These are phyloP conservation scores for Venturia asperata DNA, from an alignment of 2,329 filamentous ascomycete genomes.

Conservation along the genomic window DNA sequence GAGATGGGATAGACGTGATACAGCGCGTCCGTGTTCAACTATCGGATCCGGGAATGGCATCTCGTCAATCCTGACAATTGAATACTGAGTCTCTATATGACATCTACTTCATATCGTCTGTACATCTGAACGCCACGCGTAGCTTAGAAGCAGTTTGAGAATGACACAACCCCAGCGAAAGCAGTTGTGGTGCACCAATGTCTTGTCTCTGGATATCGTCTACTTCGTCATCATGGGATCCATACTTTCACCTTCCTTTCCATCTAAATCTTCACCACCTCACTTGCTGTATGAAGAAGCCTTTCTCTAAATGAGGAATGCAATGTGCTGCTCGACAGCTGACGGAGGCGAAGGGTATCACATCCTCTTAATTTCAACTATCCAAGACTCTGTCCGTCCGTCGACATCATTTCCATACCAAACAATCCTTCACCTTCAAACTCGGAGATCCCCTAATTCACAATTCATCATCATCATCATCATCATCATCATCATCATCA, in stretches of 20 bases:
- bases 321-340: no score
- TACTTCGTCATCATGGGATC: no score
- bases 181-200: no score
- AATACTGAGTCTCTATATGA: neutral
- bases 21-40: neutral
- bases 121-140: neutral
- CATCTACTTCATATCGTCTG: neutral
- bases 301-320: no score
- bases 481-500: constrained; percentile 1
- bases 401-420: neutral
- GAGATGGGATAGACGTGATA: constrained; percentile 4
- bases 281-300: no score
- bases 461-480: neutral
- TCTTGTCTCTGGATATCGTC: no score
- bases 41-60: neutral
- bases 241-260: no score
- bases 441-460: neutral
- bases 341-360: no score
- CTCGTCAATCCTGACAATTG: neutral
- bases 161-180: neutral
- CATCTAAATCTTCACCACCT: no score
- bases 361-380: no score
- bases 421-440: neutral
- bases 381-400: no score
- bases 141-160: neutral